Evolutionary conservation across 2,329 filamentous ascomycete genomes (phyloP).

Genomic region (Microsporum audouinii): DNA sequence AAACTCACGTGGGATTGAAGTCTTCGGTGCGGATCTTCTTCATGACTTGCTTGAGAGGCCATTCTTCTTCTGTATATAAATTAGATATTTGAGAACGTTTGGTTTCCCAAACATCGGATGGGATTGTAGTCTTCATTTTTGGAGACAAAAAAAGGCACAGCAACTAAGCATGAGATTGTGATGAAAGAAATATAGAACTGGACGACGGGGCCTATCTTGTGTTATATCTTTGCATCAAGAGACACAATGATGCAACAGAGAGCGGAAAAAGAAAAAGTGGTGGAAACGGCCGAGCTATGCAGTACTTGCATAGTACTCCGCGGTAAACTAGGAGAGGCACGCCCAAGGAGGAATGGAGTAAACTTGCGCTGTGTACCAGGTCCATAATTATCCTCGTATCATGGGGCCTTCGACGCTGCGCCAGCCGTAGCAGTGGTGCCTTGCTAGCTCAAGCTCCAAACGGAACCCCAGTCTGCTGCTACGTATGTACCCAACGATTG

Average conservation of each 20-base stretch:
- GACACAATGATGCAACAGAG: not conserved
- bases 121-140: conserved; percentile 33
- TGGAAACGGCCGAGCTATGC: not conserved
- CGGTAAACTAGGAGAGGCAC: not conserved
- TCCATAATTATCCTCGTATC: not conserved
- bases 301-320: not conserved
- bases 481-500: not conserved
- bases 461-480: not conserved
- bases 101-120: conserved; percentile 35
- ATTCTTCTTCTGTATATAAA: conserved; percentile 35
- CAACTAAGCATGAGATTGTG: not conserved
- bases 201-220: not conserved
- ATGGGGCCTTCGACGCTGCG: not conserved
- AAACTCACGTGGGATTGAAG: conserved; percentile 33
- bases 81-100: conserved; percentile 32
- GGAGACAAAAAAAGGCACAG: conserved; percentile 4
- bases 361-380: not conserved
- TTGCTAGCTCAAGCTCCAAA: not conserved
- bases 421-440: not conserved
- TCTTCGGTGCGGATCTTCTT: conserved; percentile 33
- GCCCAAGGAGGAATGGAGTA: conserved; percentile 1
- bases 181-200: not conserved
- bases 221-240: conserved; percentile 2
- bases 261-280: not conserved
- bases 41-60: conserved; percentile 36